phyloP scores from a whole-genome alignment of 2,329 filamentous ascomycete species.

The Cadophora gregata region DNA sequence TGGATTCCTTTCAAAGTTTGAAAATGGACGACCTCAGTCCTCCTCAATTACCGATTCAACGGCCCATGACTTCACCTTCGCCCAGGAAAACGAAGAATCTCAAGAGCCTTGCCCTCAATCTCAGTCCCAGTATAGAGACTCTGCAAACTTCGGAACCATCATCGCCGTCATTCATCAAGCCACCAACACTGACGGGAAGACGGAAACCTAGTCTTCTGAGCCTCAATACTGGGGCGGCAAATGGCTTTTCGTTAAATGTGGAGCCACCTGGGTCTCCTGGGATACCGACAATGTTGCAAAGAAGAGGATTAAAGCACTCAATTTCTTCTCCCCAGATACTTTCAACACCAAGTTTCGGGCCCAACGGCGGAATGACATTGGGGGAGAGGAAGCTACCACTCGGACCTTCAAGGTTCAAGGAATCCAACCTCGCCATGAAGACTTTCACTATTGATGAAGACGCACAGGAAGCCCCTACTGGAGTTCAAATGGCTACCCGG shows the following conservation, averaged over 20 bases:
- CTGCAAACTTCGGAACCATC: slow-evolving; percentile 59
- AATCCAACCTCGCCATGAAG: slow-evolving; percentile 37
- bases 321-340: slow-evolving; percentile 72
- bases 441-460: slow-evolving; percentile 44
- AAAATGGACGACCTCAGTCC: slow-evolving; percentile 46
- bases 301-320: slow-evolving; percentile 69
- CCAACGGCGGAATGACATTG: slow-evolving; percentile 67
- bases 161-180: slow-evolving; percentile 81
- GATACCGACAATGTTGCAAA: slow-evolving; percentile 64
- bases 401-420: slow-evolving; percentile 42
- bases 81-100: slow-evolving; percentile 79
- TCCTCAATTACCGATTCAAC: slow-evolving; percentile 50
- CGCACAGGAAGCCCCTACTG: slow-evolving; percentile 58
- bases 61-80: slow-evolving; percentile 71
- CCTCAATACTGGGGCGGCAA: slow-evolving; percentile 72
- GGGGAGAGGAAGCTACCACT: slow-evolving; percentile 48
- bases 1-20: slow-evolving; percentile 46
- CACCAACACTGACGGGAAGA: slow-evolving; percentile 68
- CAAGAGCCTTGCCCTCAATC: slow-evolving; percentile 83
- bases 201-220: slow-evolving; percentile 80
- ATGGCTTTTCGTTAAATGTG: slow-evolving; percentile 51
- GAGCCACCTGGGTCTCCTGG: slow-evolving; percentile 62
- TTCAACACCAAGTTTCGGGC: slow-evolving; percentile 64
- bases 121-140: slow-evolving; percentile 55
- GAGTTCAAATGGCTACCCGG: slow-evolving; percentile 66